These are phyloP conservation scores for Yamadazyma paraphyllophila DNA, from an alignment of 805 yeast species.

Conservation along the genomic window DNA sequence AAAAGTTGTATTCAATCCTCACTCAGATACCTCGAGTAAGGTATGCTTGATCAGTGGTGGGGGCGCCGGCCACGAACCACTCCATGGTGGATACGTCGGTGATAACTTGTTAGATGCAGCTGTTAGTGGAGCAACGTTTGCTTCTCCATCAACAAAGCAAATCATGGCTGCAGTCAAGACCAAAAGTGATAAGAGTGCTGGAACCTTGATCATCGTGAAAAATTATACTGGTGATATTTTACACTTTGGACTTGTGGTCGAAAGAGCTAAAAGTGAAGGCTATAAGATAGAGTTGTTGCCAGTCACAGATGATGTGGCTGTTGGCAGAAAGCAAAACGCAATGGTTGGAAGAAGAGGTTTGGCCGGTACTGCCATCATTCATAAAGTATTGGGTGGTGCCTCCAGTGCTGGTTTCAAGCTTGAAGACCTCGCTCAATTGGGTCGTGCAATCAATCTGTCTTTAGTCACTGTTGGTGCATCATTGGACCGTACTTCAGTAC, in stretches of 20 bases:
- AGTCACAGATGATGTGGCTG: slow-evolving; percentile 92
- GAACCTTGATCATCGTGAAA: slow-evolving; percentile 78
- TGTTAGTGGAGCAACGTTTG: slow-evolving; percentile 88
- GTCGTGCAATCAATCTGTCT: slow-evolving; percentile 57
- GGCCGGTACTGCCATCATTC: slow-evolving; percentile 87
- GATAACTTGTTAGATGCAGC: slow-evolving; percentile 80
- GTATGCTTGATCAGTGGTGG: slow-evolving; percentile 85
- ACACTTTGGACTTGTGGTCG: slow-evolving; percentile 90
- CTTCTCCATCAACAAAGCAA: slow-evolving; percentile 93
- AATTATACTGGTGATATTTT: slow-evolving; percentile 94
- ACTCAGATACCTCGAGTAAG: slow-evolving; percentile 43
- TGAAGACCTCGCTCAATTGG: slow-evolving; percentile 54
- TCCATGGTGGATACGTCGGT: slow-evolving; percentile 91
- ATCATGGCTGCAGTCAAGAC: slow-evolving; percentile 70
- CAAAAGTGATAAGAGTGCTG: slow-evolving; percentile 47
- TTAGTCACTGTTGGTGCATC: slow-evolving; percentile 88
- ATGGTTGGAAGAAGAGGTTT: slow-evolving; percentile 93
- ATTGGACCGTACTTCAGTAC: slow-evolving; percentile 85
- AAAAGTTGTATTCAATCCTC: slow-evolving; percentile 49
- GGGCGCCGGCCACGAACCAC: slow-evolving; percentile 94
- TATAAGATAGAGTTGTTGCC: slow-evolving; percentile 67
- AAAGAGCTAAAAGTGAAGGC: slow-evolving; percentile 79
- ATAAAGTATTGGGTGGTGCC: slow-evolving; percentile 80
- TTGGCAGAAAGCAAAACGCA: slow-evolving; percentile 84
- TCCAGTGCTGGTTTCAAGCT: slow-evolving; percentile 37